Evolutionary conservation across 148 eudicot genomes (phyloP), one percentile per base, ranked within the genome.

Genomic region (Cornus florida): DNA sequence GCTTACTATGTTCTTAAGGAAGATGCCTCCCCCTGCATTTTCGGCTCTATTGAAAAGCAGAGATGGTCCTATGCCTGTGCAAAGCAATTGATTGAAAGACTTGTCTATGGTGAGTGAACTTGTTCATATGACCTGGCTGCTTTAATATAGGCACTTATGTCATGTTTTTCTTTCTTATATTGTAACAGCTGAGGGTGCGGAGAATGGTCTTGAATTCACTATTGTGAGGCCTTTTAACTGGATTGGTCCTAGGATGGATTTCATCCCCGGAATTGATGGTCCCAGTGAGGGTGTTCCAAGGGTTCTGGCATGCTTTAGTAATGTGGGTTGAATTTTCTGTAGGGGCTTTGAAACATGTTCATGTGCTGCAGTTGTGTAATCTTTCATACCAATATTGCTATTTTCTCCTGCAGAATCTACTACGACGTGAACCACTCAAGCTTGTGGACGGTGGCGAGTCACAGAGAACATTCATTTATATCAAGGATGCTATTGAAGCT

Each of bases 31-130:
- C 99, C 99, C 72, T 96, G 99, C 88, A 93, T 96, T 78, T 96
- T 96, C 82, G 99, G 99, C 77, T 53, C 99, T 77, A 92, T 96
- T 87, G 99, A 96, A 83, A 96, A 93, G 83, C 99, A 96, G 87
- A 94, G 99, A 81, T 96, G 99, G 99, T 96, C 99, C 57, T 96
- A 96, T 79, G 99, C 99, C 3, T 96, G 99, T 85, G 99, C 98
- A 32, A 96, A 96, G 80, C 98, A 96, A 78, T 87, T 96, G 89
- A 96, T 96, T 80, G 99, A 96, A 91, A 93, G 99, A 86, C 91
- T 96, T 69, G 82, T 96, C 65, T 96, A 86, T 85, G 99, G 99
- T 91, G 67, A 71, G 84, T 50, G 39, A 33, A 53, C 6, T 71
- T 2, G 5, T 65, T 28, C 43, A 66, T 62, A 1, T 62, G 66